phyloP scores from a whole-genome alignment of 352 stramenopile species.

The Blastocystis sp. region DNA sequence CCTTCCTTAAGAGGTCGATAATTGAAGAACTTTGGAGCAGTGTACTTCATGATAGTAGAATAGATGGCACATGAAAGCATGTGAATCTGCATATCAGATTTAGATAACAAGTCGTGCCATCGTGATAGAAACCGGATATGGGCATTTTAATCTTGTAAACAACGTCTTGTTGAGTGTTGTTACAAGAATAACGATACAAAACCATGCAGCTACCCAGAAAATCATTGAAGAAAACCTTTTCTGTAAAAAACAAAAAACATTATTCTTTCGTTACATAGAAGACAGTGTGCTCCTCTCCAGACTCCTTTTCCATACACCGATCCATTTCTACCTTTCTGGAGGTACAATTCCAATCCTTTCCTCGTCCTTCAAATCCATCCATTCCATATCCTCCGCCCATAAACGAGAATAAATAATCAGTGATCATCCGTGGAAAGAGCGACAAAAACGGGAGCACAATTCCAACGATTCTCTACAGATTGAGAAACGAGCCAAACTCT shows the following conservation, averaged over 20 bases:
- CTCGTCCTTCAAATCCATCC: slow-evolving; percentile 37
- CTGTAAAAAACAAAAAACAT: background rate
- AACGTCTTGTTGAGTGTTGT: slow-evolving; percentile 58
- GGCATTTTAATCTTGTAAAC: slow-evolving; percentile 27
- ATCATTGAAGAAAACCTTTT: background rate
- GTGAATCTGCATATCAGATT: background rate
- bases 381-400: slow-evolving; percentile 30
- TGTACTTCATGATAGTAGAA: slow-evolving; percentile 60
- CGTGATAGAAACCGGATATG: slow-evolving; percentile 53
- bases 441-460: background rate
- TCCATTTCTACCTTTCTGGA: background rate
- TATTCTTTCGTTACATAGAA: background rate
- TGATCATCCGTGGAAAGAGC: slow-evolving; percentile 22
- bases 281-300: background rate
- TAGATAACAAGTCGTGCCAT: background rate
- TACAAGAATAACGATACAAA: slow-evolving; percentile 44
- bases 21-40: background rate
- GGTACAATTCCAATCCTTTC: slow-evolving; percentile 26
- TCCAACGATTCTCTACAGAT: background rate
- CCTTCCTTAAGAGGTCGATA: background rate
- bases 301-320: background rate
- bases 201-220: slow-evolving; percentile 55
- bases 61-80: slow-evolving; percentile 56
- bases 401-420: slow-evolving; percentile 44
- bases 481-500: background rate